Evolutionary conservation across 345 rosid species (phyloP), one percentile per base, ranked within the genome.

Genomic region (Gossypium australe): DNA sequence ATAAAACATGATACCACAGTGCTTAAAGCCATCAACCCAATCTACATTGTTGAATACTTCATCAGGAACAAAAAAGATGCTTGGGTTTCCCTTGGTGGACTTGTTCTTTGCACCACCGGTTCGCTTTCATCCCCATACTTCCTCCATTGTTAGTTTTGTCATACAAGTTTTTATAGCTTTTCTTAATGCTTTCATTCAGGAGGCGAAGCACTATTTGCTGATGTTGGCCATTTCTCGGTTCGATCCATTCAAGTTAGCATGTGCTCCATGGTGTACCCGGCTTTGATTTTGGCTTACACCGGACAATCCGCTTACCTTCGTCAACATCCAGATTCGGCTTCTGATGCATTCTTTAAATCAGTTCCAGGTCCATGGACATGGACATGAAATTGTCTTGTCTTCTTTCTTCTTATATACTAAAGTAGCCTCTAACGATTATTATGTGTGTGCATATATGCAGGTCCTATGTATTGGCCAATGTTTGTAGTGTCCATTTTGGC

Each of bases 11-110:
- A 86, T 74, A 78, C 82, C 0, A 3, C 67, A 0, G 83, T 85
- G 1, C 27, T 83, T 41, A 82, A 72, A 57, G 88, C 92, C 14
- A 1, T 84, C 29, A 83, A 86, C 65, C 92, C 86, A 1, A 3
- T 18, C 18, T 86, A 82, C 79, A 80, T 82, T 16, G 29, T 85
- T 0, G 51, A 72, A 2, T 88, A 86, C 80, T 86, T 88, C 76
- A 43, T 3, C 41, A 85, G 86, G 58, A 86, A 85, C 44, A 75
- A 74, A 44, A 78, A 75, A 24, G 76, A 79, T 2, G 89, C 83
- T 7, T 87, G 90, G 85, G 68, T 83, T 34, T 89, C 93, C 17
- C 89, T 89, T 12, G 93, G 87, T 25, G 88, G 86, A 7, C 62
- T 84, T 48, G 75, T 83, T 12, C 75, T 82, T 48, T 72, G 84